A percentile compares a stretch with the other conserved stretches of the same genome.
phyloP scores from a whole-genome alignment of 208 protist species.

The Acanthamoeba royreba region DNA sequence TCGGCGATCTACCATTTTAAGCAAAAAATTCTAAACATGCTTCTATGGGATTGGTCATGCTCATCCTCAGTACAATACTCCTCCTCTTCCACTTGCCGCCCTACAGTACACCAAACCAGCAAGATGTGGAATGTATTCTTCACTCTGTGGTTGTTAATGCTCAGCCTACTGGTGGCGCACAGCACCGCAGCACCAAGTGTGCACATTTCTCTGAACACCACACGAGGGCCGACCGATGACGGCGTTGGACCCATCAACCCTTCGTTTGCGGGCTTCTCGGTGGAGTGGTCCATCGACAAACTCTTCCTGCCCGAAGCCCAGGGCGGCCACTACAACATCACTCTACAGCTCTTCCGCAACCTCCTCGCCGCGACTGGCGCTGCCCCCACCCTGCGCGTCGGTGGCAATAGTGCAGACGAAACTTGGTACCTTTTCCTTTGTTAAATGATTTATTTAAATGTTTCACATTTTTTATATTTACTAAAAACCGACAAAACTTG shows the following conservation, averaged over 20 bases:
- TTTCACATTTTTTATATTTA: background rate
- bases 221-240: background rate
- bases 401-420: background rate
- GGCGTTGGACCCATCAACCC: background rate
- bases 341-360: background rate
- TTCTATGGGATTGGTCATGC: too few species aligned
- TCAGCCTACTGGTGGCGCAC: too few species aligned
- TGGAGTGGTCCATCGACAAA: background rate
- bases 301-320: background rate
- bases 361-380: background rate
- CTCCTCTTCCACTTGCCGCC: too few species aligned
- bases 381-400: background rate
- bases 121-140: too few species aligned
- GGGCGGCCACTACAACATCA: background rate
- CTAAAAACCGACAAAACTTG: background rate
- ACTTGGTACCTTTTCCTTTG: background rate
- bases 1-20: too few species aligned
- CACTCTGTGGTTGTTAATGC: too few species aligned
- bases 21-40: too few species aligned
- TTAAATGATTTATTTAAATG: too few species aligned
- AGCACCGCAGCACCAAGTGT: too few species aligned
- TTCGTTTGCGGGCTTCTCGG: background rate
- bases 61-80: too few species aligned
- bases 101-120: too few species aligned
- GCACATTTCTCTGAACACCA: background rate